These are phyloP conservation scores for Globisporangium alternatum DNA, from an alignment of 352 stramenopile species.

Conservation along the genomic window DNA sequence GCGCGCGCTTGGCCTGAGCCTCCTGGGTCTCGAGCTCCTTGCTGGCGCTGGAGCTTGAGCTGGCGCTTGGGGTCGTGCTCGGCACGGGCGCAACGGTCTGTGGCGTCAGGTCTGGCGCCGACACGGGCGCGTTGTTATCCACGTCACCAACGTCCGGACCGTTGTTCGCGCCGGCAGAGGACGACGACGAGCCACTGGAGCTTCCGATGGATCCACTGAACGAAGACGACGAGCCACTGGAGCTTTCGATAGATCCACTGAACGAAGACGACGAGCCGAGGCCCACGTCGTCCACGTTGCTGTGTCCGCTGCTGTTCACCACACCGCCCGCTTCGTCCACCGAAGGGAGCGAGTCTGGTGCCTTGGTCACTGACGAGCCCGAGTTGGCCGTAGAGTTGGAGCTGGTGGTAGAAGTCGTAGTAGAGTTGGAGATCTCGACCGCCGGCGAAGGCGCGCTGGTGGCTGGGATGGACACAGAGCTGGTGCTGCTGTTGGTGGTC, in stretches of 20 bases:
- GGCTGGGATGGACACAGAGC: neutral
- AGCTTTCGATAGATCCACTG: constrained; percentile 15
- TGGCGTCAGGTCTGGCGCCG: constrained; percentile 10
- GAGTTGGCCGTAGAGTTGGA: neutral
- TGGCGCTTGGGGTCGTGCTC: constrained; percentile 6
- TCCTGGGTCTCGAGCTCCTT: constrained; percentile 34
- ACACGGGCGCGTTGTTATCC: constrained; percentile 19
- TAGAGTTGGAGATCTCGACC: neutral
- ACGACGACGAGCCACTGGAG: constrained; percentile 10
- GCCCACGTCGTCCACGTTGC: neutral
- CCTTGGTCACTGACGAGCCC: constrained; percentile 7
- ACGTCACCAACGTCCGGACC: constrained; percentile 36
- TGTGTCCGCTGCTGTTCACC: constrained; percentile 1
- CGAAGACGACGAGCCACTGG: constrained; percentile 10
- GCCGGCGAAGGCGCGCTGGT: neutral
- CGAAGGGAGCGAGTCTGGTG: neutral
- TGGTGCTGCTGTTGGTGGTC: neutral
- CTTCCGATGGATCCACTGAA: constrained; percentile 15
- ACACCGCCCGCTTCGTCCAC: neutral
- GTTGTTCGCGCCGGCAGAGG: constrained; percentile 11
- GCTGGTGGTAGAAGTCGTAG: neutral
- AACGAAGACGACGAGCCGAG: constrained; percentile 9
- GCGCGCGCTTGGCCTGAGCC: constrained; percentile 41
- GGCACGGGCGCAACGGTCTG: constrained; percentile 15
- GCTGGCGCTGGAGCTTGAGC: constrained; percentile 6